Percentiles rank a stretch among this genome's conserved stretches.
These are phyloP conservation scores for Raddia guianensis DNA, from an alignment of 176 grass and related monocot species.

Conservation along the genomic window DNA sequence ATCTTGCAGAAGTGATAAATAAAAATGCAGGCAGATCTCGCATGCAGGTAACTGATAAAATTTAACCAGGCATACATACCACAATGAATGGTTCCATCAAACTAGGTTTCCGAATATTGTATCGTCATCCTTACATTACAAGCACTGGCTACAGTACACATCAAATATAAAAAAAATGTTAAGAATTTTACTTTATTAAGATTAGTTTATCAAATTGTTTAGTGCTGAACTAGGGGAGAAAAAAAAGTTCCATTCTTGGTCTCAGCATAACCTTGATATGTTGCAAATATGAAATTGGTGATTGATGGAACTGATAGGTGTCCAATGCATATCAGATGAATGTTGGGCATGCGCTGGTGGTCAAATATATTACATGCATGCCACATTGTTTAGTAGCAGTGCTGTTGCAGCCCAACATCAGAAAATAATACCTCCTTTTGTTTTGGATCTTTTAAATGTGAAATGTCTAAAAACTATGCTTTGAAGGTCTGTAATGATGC, in stretches of 20 bases:
- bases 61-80: conserved; percentile 12
- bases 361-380: background rate
- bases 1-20: conserved; percentile 78
- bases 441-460: conserved; percentile 16
- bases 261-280: background rate
- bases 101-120: background rate
- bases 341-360: background rate
- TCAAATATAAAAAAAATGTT: background rate
- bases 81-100: background rate
- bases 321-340: background rate
- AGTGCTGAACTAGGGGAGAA: background rate
- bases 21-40: conserved; percentile 80
- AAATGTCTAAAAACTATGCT: background rate
- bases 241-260: background rate
- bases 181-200: conserved; percentile 8
- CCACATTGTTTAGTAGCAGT: background rate
- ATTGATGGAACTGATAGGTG: background rate
- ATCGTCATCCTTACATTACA: conserved; percentile 27
- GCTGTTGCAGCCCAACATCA: conserved; percentile 14
- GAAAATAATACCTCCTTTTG: background rate
- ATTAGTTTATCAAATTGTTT: conserved; percentile 19
- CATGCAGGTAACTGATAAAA: conserved; percentile 74
- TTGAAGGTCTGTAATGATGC: background rate
- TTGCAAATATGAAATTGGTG: background rate
- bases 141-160: background rate